Evolutionary conservation across 2,329 filamentous ascomycete genomes (phyloP).

Genomic region (Trichoderma sp.): DNA sequence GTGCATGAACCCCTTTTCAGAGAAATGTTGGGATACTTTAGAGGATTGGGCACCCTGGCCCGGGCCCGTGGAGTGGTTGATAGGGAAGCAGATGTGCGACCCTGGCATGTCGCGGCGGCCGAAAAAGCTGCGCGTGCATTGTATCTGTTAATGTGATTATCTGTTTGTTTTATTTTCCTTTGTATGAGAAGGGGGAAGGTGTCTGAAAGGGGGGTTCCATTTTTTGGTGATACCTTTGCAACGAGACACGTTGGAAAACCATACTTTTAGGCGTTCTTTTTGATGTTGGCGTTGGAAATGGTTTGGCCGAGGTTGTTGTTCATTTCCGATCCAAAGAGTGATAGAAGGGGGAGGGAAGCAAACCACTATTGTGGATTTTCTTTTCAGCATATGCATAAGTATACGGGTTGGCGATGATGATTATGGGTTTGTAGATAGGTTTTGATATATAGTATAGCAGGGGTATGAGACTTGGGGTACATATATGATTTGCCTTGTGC

Average conservation of each 20-base stretch:
- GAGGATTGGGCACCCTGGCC: conserved; percentile 68
- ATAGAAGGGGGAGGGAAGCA: not conserved
- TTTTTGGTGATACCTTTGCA: conserved; percentile 15
- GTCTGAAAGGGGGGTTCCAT: not conserved
- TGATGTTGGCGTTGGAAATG: conserved; percentile 14
- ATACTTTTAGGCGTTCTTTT: conserved; percentile 2
- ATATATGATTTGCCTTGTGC: not conserved
- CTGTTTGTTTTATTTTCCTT: not conserved
- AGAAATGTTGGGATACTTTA: conserved; percentile 70
- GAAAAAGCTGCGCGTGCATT: conserved; percentile 68
- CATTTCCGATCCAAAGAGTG: not conserved
- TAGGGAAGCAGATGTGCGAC: conserved; percentile 62
- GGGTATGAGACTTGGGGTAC: not conserved
- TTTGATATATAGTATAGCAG: not conserved
- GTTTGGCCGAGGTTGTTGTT: not conserved
- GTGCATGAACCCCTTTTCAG: conserved; percentile 65
- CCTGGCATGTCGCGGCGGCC: conserved; percentile 75
- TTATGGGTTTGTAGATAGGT: not conserved
- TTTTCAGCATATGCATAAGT: conserved; percentile 9
- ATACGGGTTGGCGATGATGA: not conserved
- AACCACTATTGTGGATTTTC: not conserved
- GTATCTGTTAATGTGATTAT: conserved; percentile 60
- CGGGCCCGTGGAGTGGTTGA: conserved; percentile 65
- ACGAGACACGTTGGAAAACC: conserved; percentile 12
- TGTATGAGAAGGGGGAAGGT: not conserved